Percentiles rank a stretch among this genome's conserved stretches.
Evolutionary conservation across 1,284 basidiomycete genomes (phyloP).

Genomic region (Ceraceosorus bombacis): DNA sequence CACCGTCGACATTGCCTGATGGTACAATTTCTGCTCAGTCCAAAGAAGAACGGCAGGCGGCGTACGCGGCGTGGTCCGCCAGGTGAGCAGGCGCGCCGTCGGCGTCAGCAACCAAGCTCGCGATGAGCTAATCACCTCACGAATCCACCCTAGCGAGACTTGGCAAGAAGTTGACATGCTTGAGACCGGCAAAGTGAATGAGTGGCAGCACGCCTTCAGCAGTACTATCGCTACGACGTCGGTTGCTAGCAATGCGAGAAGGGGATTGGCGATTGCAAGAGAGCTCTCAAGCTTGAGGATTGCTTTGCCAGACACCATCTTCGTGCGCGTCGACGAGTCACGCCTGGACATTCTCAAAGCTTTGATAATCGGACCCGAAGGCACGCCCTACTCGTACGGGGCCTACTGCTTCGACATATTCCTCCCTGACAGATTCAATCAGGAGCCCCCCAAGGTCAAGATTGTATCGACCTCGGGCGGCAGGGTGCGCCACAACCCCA

Average conservation of each 20-base stretch:
- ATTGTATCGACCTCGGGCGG: slow-evolving; percentile 88
- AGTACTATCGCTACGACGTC: too few species aligned
- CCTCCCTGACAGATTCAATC: slow-evolving; percentile 72
- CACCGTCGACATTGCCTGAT: not conserved
- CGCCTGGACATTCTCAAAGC: slow-evolving; percentile 64
- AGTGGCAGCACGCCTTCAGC: too few species aligned
- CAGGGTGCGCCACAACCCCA: slow-evolving; percentile 80
- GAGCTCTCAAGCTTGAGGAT: slow-evolving; percentile 84
- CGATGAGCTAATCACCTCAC: too few species aligned
- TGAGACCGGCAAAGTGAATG: too few species aligned
- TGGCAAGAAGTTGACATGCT: too few species aligned
- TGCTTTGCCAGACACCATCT: slow-evolving; percentile 2
- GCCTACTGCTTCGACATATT: slow-evolving; percentile 73
- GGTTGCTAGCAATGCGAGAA: not conserved
- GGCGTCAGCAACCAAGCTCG: too few species aligned
- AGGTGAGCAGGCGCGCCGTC: too few species aligned
- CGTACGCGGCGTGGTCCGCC: too few species aligned
- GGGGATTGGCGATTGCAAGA: slow-evolving; percentile 71
- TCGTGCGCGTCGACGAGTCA: slow-evolving; percentile 1
- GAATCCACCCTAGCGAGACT: too few species aligned
- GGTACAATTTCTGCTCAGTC: too few species aligned
- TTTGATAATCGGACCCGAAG: slow-evolving; percentile 82
- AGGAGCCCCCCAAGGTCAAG: slow-evolving; percentile 70
- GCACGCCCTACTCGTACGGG: slow-evolving; percentile 59
- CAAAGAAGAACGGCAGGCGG: too few species aligned